Evolutionary conservation across 805 yeast genomes (phyloP), one percentile per base, ranked within the genome.

Genomic region (Schizosaccharomyces japonicus): DNA sequence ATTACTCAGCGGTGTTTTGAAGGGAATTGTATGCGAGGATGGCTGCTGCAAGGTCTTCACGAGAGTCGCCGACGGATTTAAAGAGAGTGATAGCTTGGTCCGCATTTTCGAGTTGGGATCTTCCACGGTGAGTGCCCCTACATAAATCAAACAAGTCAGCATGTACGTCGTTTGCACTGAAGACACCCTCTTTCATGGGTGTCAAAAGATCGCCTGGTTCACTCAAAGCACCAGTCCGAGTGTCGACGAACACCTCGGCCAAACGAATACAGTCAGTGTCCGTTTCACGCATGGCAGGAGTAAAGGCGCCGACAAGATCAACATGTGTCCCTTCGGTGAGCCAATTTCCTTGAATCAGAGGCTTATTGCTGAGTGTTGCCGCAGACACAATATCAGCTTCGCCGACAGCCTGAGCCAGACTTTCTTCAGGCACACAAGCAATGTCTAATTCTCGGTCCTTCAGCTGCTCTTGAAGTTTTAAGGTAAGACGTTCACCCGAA

Each of bases 21-120:
- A n/a, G n/a, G n/a, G n/a, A n/a, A n/a, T 36, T 36, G 23, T 36
- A 36, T 19, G 42, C 42, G 13, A 36, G 23, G 23, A 27, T 5
- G 23, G 42, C 42, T 19, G 42, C 42, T 15, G 42, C 42, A 36
- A 36, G 42, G n/a, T 36, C 42, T 36, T 36, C 42, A 7, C 42
- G 3, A 3, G 42, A 36, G n/a, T 36, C 42, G 3, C 42, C 42
- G 4, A 36, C 42, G 23, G 42, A 36, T 21, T 36, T 36, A 19
- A 36, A 36, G n/a, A 36, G 26, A 2, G 42, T 36, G 4, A 36
- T 36, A 8, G 42, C 42, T 5, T 11, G 13, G 2, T 7, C 25
- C 5, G 23, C 3, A 11, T 21, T 19, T 6, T 17, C 23, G 13
- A 36, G 23, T 2, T 36, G 42, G 13, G 42, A 17, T 13, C 42